phyloP scores from a whole-genome alignment of 2,329 filamentous ascomycete genomes.

The Fusarium verticillioides region DNA sequence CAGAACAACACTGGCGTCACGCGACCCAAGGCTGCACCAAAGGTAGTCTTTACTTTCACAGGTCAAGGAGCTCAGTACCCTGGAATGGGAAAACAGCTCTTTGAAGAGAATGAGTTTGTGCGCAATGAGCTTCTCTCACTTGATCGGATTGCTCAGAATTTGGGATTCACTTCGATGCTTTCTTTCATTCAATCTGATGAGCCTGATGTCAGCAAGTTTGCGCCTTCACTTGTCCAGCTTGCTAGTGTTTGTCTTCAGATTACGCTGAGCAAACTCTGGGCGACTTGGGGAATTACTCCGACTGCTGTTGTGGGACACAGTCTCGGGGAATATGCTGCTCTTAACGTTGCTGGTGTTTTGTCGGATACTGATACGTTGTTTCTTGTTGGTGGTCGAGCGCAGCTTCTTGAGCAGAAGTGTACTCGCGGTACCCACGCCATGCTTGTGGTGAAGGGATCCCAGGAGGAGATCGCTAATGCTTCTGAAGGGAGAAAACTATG shows the following conservation, averaged over 20 bases:
- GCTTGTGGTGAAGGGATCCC: slow-evolving; percentile 47
- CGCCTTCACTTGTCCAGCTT: slow-evolving; percentile 50
- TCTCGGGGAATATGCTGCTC: slow-evolving; percentile 52
- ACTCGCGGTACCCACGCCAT: slow-evolving; percentile 50
- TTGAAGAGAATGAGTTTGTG: slow-evolving; percentile 47
- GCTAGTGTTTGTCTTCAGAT: slow-evolving; percentile 54
- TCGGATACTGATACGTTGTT: slow-evolving; percentile 70
- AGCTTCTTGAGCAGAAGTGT: slow-evolving; percentile 66
- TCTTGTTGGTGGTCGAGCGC: slow-evolving; percentile 69
- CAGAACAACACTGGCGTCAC: slow-evolving; percentile 16
- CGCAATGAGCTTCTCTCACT: slow-evolving; percentile 48
- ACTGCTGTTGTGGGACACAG: slow-evolving; percentile 63
- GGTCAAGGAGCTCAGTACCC: slow-evolving; percentile 55
- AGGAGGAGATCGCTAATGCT: slow-evolving; percentile 14
- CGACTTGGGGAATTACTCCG: slow-evolving; percentile 52
- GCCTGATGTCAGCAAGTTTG: slow-evolving; percentile 25
- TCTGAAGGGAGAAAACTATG: slow-evolving; percentile 44
- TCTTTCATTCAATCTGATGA: slow-evolving; percentile 23
- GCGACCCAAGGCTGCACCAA: slow-evolving; percentile 21
- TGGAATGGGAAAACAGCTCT: slow-evolving; percentile 51
- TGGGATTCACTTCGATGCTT: slow-evolving; percentile 53
- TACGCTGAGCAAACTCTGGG: slow-evolving; percentile 56
- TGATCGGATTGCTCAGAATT: slow-evolving; percentile 43
- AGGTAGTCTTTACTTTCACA: slow-evolving; percentile 55
- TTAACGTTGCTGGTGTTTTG: slow-evolving; percentile 70